Evolutionary conservation across 1,284 basidiomycete genomes (phyloP).

Genomic region (Schizophyllum commune): DNA sequence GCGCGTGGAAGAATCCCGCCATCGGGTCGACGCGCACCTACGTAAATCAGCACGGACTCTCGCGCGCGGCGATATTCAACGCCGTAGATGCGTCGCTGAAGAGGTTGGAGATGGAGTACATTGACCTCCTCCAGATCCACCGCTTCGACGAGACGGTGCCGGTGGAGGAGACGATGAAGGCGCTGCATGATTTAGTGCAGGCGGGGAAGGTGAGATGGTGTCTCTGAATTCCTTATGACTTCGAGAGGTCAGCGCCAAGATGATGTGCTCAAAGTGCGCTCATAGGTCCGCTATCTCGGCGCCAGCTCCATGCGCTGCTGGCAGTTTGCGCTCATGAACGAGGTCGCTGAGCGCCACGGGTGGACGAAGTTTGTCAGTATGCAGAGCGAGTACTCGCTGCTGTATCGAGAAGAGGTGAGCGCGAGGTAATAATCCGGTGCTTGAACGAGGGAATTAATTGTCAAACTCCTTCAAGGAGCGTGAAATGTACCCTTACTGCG

Average conservation of each 20-base stretch:
- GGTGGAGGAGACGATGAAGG: slow-evolving; percentile 36
- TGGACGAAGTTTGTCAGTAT: slow-evolving; percentile 31
- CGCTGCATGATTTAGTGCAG: slow-evolving; percentile 34
- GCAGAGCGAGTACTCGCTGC: slow-evolving; percentile 28
- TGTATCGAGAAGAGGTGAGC: slow-evolving; percentile 32
- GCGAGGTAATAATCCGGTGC: too few relatives aligned
- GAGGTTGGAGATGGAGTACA: slow-evolving; percentile 34
- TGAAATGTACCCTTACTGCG: slow-evolving; percentile 15
- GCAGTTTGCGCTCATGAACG: slow-evolving; percentile 35
- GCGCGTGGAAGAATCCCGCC: neutral
- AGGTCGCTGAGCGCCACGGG: slow-evolving; percentile 22
- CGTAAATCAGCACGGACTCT: slow-evolving; percentile 37
- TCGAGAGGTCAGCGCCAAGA: too few relatives aligned
- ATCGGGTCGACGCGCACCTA: slow-evolving; percentile 23
- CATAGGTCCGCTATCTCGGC: slow-evolving; percentile 31
- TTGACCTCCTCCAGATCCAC: slow-evolving; percentile 42
- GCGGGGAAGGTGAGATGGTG: slow-evolving; percentile 23
- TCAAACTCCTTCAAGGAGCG: slow-evolving; percentile 11
- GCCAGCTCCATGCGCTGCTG: slow-evolving; percentile 35
- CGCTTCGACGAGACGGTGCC: slow-evolving; percentile 28
- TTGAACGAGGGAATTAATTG: neutral
- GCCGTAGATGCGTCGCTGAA: slow-evolving; percentile 34
- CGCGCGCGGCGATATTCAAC: slow-evolving; percentile 36
- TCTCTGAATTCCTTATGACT: too few relatives aligned
- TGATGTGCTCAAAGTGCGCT: too few relatives aligned